Base-by-base conservation (phyloP, 108 stramenopile genomes). In the Bacterosira constricta region DNA sequence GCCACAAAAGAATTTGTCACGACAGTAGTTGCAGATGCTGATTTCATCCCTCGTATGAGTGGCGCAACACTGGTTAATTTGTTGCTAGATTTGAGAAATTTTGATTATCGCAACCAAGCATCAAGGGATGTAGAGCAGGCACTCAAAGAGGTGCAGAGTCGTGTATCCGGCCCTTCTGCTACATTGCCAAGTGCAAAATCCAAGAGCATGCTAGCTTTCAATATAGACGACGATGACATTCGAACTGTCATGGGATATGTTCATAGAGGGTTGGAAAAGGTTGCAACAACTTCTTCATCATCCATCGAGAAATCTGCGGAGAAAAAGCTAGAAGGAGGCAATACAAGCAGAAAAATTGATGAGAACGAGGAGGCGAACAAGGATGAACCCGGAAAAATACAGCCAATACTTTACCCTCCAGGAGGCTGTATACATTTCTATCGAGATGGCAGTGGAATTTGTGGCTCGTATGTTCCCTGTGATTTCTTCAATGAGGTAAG, bases 381-480 rank as follows among this genome's bases (percentile, higher is more conserved):
- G 20, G 35, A 39, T 1, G 13, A 39, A 12, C 23, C 44, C 53
- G 57, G 41, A 63, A 85, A 59, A n/a, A 44, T 67, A 65, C 74
- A 83, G 54, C 66, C 68, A 8, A 23, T 63, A 3, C 54, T 86
- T 3, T 82, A 77, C 58, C 85, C 84, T 36, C 79, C 93, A 1
- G 93, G 93, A 6, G 84, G 64, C 9, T 89, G 88, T 53, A 83
- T 95, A 52, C 93, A 95, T 59, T 81, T 95, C 60, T 92, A 83
- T 66, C 82, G 90, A 6, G 90, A 95, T 61, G 93, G 93, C 2
- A 72, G 75, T 59, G 87, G 90, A 9, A 64, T 89, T 18, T 55
- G 81, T 25, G 89, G 87, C n/a, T 72, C 83, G n/a, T 86, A 89
- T 42, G 81, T 80, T 13, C 89, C 90, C 11, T 88, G 86, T 50